Evolutionary conservation across 164 flowering plant genomes (phyloP).

Genomic region (Nymphaea thermarum): DNA sequence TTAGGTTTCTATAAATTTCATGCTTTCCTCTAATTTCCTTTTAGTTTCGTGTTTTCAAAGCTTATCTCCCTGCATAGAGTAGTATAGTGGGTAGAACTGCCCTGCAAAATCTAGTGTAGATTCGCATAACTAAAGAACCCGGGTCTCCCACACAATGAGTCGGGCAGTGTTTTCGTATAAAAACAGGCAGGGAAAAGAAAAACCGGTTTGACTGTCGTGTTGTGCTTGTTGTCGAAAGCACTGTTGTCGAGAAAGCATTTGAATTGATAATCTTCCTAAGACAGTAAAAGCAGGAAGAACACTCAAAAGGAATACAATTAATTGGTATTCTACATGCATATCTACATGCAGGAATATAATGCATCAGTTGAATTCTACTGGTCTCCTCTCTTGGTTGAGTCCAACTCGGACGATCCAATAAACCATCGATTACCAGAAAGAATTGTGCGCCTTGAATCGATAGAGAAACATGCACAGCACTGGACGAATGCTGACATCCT

Average conservation of each 20-base stretch:
- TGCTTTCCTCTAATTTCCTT: too few species aligned
- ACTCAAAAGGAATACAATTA: neutral
- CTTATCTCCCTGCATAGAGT: too few species aligned
- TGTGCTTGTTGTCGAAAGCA: neutral
- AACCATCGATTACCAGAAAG: slow-evolving; percentile 42
- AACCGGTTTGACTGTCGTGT: neutral
- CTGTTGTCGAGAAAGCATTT: neutral
- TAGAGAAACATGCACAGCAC: slow-evolving; percentile 54
- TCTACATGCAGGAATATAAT: slow-evolving; percentile 50
- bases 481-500: slow-evolving; percentile 72
- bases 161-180: neutral
- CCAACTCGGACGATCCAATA: slow-evolving; percentile 69
- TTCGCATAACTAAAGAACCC: too few species aligned
- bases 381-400: slow-evolving; percentile 82
- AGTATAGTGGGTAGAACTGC: too few species aligned
- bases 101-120: too few species aligned
- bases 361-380: slow-evolving; percentile 78
- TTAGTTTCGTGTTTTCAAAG: too few species aligned
- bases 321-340: neutral
- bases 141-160: too few species aligned
- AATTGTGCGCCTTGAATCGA: slow-evolving; percentile 37
- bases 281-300: neutral
- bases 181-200: neutral
- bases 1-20: too few species aligned
- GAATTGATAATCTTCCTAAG: neutral